Percentiles rank a stretch among this genome's conserved stretches.
Conservation (phyloP, 441 rosid genomes). For the Adansonia grandidieri region DNA sequence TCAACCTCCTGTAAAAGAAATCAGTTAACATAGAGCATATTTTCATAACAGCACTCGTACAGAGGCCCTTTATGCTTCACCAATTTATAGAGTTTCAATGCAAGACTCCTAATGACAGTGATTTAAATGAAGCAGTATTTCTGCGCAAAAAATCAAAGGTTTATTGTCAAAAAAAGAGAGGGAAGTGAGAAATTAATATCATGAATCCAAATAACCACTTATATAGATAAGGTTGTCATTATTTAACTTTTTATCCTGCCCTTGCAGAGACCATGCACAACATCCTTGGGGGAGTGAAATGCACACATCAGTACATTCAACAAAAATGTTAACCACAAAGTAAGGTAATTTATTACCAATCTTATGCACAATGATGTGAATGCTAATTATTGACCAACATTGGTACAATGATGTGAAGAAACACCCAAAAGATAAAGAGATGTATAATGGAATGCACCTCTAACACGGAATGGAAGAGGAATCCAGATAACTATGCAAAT, state of each 20-base stretch:
- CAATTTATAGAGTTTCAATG: background rate
- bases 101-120: background rate
- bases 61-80: slow-evolving; percentile 1
- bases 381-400: background rate
- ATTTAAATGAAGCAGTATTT: background rate
- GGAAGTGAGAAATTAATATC: slow-evolving; percentile 1
- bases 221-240: background rate
- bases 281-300: background rate
- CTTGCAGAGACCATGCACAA: background rate
- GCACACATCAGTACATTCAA: background rate
- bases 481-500: slow-evolving; percentile 7
- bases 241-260: background rate
- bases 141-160: background rate
- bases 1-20: no score
- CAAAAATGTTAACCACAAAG: background rate
- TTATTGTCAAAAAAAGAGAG: background rate
- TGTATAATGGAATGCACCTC: slow-evolving; percentile 1
- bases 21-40: slow-evolving; percentile 2
- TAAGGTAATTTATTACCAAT: background rate
- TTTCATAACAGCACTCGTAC: background rate
- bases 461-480: background rate
- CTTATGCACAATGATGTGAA: background rate
- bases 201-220: slow-evolving; percentile 1
- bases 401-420: background rate
- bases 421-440: background rate